Evolutionary conservation across 441 rosid genomes (phyloP).

Genomic region (Jatropha multifida): DNA sequence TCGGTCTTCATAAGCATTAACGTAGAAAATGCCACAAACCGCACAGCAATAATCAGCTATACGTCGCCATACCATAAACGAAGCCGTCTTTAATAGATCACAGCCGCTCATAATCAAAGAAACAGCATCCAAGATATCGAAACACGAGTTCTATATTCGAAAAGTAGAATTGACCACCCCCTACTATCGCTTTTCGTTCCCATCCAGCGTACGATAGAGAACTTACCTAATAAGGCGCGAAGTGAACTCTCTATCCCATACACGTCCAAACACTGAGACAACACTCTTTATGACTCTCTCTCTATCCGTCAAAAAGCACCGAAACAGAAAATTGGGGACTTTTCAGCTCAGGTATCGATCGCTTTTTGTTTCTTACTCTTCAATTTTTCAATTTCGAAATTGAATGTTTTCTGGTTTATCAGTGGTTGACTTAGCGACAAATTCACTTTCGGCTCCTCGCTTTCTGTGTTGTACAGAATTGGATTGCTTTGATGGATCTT

Average conservation of each 20-base stretch:
- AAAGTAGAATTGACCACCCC: not conserved
- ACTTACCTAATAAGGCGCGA: constrained; percentile 18
- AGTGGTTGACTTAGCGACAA: no score
- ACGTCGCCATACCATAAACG: not conserved
- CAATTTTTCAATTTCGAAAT: not conserved
- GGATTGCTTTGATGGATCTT: constrained; percentile 13
- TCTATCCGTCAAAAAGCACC: not conserved
- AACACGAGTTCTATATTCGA: not conserved
- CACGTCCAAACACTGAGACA: not conserved
- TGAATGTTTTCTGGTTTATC: not conserved
- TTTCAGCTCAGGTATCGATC: constrained; percentile 5
- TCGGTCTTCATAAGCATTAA: not conserved
- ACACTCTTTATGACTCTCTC: not conserved
- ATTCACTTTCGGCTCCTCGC: no score
- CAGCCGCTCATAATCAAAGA: not conserved
- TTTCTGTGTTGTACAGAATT: not conserved
- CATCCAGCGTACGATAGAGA: constrained; percentile 14
- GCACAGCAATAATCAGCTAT: not conserved
- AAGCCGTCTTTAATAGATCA: not conserved
- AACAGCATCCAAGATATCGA: not conserved
- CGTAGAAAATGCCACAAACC: not conserved
- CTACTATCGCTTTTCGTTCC: not conserved
- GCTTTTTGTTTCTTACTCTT: not conserved
- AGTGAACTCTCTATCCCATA: not conserved
- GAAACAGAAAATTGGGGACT: constrained; percentile 1